These are phyloP conservation scores for Narthecium ossifragum DNA, from an alignment of 106 monocot genomes.

Conservation along the genomic window DNA sequence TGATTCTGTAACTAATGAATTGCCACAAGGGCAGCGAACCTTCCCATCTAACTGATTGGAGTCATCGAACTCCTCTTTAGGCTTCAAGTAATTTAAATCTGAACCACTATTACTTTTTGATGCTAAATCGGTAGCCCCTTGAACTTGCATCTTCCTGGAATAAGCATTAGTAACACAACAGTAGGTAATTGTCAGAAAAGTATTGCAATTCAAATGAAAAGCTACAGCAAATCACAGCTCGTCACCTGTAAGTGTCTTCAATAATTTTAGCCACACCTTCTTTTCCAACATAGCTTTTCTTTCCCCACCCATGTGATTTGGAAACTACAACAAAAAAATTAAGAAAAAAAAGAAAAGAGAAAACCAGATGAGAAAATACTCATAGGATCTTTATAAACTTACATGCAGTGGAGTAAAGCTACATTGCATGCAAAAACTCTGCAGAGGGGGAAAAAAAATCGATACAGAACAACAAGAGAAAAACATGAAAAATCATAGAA, in stretches of 20 bases:
- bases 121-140: conserved; percentile 60
- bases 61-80: conserved; percentile 50
- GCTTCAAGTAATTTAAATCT: conserved; percentile 45
- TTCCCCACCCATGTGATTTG: conserved; percentile 49
- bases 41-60: conserved; percentile 33
- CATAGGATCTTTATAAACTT: too few species aligned
- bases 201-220: background rate
- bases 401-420: too few species aligned
- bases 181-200: background rate
- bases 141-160: conserved; percentile 81
- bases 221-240: background rate
- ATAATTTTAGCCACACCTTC: conserved; percentile 71
- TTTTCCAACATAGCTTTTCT: conserved; percentile 49
- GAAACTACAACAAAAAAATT: conserved; percentile 21
- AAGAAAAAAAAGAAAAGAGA: background rate
- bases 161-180: conserved; percentile 4
- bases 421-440: too few species aligned
- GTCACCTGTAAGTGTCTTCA: conserved; percentile 82
- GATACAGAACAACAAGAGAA: background rate
- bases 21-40: conserved; percentile 78
- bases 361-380: too few species aligned
- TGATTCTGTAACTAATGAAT: conserved; percentile 47
- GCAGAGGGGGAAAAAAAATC: background rate
- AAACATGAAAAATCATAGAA: background rate
- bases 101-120: conserved; percentile 55